Base-by-base conservation (phyloP, 441 rosid species). In the Pelargonium myrrhifolium region DNA sequence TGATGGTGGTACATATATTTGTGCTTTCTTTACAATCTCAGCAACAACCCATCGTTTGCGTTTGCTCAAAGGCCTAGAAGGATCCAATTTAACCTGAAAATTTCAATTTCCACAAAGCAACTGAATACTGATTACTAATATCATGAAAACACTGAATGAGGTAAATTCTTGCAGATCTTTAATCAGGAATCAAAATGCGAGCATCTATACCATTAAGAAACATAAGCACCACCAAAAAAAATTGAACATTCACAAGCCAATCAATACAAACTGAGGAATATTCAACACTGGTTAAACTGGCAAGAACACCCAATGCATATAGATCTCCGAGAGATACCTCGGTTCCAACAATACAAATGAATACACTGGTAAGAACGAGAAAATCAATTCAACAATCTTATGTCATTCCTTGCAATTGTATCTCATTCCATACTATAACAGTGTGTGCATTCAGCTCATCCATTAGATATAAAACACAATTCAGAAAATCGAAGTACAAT, bases 21-120 rank as follows among this genome's bases (percentile, higher is more conserved):
- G 83, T 58, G 99, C 97, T 73, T 86, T 87, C 85, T 88, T 89
- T 21, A 56, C 22, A 21, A 56, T 56, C 61, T 56, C 61, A 56
- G 61, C 61, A 21, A 56, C 61, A 56, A 56, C 71, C 97, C 96
- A 93, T 69, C 82, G 74, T 89, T 93, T 93, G 72, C 65, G 80
- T 80, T 87, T 87, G 80, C 97, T 93, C 81, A 93, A 74, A 4
- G 98, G 95, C 73, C 98, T 87, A 20, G 93, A 90, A 45, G 95
- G 93, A 81, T 90, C 97, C 77, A 89, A 80, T 72, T 86, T 85
- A 69, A 93, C 96, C 93, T 86, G 79, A 62, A 62, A 64, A 26
- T 47, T 18, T 15, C 58, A 56, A 56, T 56, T 7, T 40, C 43
- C 43, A 8, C 8, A 6, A 55, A 55, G 21, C 60, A 56, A 56